A percentile compares a stretch with the other conserved stretches of the same genome.
Evolutionary conservation across 2,329 filamentous ascomycete genomes (phyloP).

Genomic region (Mollisia scopiformis): DNA sequence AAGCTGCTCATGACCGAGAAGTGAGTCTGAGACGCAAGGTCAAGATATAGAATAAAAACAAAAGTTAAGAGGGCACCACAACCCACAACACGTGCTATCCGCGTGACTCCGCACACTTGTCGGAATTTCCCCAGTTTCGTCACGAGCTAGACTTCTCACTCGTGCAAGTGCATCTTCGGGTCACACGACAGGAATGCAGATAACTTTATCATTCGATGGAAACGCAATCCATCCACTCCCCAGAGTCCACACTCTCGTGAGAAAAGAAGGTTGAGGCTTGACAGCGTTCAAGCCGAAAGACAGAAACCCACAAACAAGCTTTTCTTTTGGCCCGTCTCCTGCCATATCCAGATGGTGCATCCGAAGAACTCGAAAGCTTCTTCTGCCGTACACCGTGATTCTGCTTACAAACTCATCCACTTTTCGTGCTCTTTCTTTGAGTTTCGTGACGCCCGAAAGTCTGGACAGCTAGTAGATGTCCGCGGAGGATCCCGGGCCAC

Average conservation of each 20-base stretch:
- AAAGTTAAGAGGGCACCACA: background rate
- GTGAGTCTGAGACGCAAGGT: background rate
- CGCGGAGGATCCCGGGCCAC: background rate
- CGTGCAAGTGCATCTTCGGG: background rate
- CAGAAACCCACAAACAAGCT: background rate
- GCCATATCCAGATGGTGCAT: background rate
- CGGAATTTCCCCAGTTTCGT: no score
- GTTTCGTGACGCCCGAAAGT: background rate
- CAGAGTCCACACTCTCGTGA: no score
- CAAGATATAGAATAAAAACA: background rate
- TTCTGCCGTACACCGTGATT: background rate
- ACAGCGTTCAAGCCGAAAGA: background rate
- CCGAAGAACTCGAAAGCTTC: background rate
- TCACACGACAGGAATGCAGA: background rate
- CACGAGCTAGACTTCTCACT: no score
- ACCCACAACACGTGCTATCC: background rate
- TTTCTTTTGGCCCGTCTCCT: background rate
- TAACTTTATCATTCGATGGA: background rate
- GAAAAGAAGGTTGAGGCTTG: background rate
- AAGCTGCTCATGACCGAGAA: background rate
- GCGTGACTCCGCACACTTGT: background rate
- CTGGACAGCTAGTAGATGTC: background rate
- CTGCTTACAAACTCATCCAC: background rate
- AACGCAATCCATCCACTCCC: background rate
- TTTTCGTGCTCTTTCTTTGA: background rate